Evolutionary conservation across 1,284 basidiomycete species (phyloP).

Genomic region (Somion occarium): DNA sequence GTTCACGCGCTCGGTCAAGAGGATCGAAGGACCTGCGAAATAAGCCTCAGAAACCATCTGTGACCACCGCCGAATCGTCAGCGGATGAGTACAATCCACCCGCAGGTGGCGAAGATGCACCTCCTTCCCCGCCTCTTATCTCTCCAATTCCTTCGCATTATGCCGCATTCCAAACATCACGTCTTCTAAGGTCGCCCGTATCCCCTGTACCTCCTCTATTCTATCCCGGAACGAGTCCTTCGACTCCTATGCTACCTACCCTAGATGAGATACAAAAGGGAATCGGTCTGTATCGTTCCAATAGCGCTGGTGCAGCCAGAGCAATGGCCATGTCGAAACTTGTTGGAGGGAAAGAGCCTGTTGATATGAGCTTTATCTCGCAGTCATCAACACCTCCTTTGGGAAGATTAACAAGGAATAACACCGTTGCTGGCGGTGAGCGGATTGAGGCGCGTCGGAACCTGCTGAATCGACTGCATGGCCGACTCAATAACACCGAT

Average conservation of each 20-base stretch:
- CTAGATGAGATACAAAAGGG: constrained; percentile 61
- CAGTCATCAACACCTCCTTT: constrained; percentile 42
- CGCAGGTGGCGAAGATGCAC: constrained; percentile 33
- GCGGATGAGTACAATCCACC: constrained; percentile 52
- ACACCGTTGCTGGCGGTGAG: constrained; percentile 76
- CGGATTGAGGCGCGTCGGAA: constrained; percentile 62
- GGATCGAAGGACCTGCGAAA: constrained; percentile 64
- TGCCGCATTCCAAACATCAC: constrained; percentile 44
- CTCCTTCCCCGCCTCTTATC: constrained; percentile 46
- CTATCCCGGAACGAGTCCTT: constrained; percentile 59
- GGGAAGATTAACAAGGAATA: constrained; percentile 58
- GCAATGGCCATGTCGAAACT: constrained; percentile 73
- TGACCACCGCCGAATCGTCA: constrained; percentile 49
- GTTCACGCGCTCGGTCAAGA: constrained; percentile 71
- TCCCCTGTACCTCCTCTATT: constrained; percentile 52
- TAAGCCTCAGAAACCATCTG: constrained; percentile 36
- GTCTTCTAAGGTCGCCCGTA: constrained; percentile 39
- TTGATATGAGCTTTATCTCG: constrained; percentile 34
- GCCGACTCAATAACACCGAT: constrained; percentile 59
- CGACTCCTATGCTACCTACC: constrained; percentile 61
- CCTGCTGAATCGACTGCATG: constrained; percentile 58
- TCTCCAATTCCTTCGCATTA: constrained; percentile 65
- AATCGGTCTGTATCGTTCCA: constrained; percentile 63
- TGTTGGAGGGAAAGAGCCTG: constrained; percentile 56
- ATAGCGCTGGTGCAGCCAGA: constrained; percentile 62